A percentile compares a stretch with the other conserved stretches of the same genome.
Conservation (phyloP, 202 grass and related monocot species). For the Setaria italica region DNA sequence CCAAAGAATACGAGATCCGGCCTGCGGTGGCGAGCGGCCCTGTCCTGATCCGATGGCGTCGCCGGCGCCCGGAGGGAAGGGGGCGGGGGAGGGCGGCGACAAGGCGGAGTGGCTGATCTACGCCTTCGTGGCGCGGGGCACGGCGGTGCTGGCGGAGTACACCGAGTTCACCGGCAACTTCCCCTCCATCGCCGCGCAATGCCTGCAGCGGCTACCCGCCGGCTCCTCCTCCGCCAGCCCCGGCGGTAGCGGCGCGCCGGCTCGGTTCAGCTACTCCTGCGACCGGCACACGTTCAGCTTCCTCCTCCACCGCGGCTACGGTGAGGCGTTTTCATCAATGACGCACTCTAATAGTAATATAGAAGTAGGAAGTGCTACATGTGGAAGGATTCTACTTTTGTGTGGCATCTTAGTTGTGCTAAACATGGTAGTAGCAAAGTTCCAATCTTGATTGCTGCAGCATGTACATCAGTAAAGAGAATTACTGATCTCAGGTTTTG, state of each 20-base stretch:
- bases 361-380: not conserved
- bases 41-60: constrained; percentile 46
- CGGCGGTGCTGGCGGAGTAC: constrained; percentile 89
- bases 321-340: constrained; percentile 35
- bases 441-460: constrained; percentile 1
- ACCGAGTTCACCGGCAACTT: constrained; percentile 98
- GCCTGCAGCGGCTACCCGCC: constrained; percentile 83
- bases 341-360: not conserved
- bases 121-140: constrained; percentile 91
- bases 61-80: constrained; percentile 38
- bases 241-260: constrained; percentile 39
- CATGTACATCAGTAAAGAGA: not conserved
- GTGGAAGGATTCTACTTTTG: not conserved
- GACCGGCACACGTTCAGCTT: constrained; percentile 90
- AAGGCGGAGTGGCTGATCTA: constrained; percentile 87
- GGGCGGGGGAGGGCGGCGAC: constrained; percentile 42
- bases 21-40: not conserved
- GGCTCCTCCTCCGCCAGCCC: constrained; percentile 27
- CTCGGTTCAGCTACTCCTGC: constrained; percentile 79
- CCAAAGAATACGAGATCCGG: constrained; percentile 35
- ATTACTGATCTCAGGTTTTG: not conserved
- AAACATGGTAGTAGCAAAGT: not conserved
- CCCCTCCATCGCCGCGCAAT: constrained; percentile 76
- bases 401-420: not conserved
- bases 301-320: constrained; percentile 83